Evolutionary conservation across 192 early-diverging fungal genomes (phyloP), one percentile per base, ranked within the genome.

Genomic region (Podila verticillata): DNA sequence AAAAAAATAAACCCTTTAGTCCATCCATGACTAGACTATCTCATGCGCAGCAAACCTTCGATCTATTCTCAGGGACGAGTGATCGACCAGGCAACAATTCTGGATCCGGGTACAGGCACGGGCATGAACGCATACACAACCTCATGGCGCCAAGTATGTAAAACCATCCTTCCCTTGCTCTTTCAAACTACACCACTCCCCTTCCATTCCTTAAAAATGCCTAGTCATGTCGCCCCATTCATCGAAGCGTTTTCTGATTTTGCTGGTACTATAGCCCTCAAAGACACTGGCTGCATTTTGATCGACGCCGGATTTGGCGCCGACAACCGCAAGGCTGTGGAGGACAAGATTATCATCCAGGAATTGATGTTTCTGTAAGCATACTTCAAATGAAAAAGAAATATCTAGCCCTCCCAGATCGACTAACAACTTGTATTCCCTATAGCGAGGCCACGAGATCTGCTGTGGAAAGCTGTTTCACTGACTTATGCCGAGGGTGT

Each of bases 201-300:
- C 17, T 49, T 15, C n/a, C 24, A 63, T 57, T 57, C 19, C 22
- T n/a, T 51, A 17, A 51, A 17, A 48, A 48, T 48, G 48, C 48
- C 48, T 20, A 48, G 4, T 51, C 48, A 51, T 48, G 19, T 51
- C 51, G 17, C 51, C 24, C 49, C n/a, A 54, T 54, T 54, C 39
- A 82, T 88, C 54, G 72, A 86, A 74, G 85, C 86, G 35, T 88
- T 84, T 49, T 83, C 87, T 26, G 87, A 88, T 63, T 88, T 88
- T 68, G 87, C 86, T 66, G 87, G 83, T 19, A 88, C 87, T 17
- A 83, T 88, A 26, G 75, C 83, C 34, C 62, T 86, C 13, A 57
- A 84, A 29, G 87, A 88, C 61, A 88, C 85, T 22, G 83, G 87
- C 10, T 67, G 83, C 30, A 51, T 88, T 31, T 57, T 88, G 32